Conservation (phyloP, 2,329 filamentous ascomycete species). For the Xylariaceae sp. region DNA sequence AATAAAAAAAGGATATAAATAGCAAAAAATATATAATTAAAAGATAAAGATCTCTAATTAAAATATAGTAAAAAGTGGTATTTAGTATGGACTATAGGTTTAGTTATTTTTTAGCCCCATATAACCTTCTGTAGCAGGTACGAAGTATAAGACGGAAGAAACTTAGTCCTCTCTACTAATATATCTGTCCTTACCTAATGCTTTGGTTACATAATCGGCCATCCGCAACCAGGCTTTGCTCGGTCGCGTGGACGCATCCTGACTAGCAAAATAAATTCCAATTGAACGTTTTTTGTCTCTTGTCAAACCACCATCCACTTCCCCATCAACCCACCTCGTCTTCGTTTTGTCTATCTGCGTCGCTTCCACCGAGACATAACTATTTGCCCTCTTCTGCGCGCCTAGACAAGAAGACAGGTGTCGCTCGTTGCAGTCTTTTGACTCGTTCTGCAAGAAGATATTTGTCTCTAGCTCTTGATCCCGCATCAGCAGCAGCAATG, state of each 20-base stretch:
- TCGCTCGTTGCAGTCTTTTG: background rate
- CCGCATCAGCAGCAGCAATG: conserved; percentile 51
- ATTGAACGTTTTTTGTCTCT: conserved; percentile 1
- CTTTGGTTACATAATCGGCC: background rate
- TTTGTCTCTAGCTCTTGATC: conserved; percentile 1
- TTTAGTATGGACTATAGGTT: no score
- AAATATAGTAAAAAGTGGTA: no score
- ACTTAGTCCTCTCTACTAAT: background rate
- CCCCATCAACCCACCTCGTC: background rate
- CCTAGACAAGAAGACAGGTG: no score
- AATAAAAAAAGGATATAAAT: no score
- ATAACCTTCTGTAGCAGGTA: no score
- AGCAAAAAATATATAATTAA: no score
- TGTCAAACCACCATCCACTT: background rate
- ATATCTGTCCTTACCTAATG: no score
- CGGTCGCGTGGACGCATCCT: background rate
- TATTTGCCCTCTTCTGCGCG: background rate
- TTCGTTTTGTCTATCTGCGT: conserved; percentile 7
- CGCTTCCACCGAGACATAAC: background rate
- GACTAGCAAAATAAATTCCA: conserved; percentile 7
- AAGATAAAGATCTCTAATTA: no score
- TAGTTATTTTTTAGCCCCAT: no score
- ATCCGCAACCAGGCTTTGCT: conserved; percentile 9
- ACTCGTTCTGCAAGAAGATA: conserved; percentile 5
- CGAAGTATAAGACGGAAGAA: conserved; percentile 21